Evolutionary conservation across 2,329 filamentous ascomycete genomes (phyloP), one percentile per base, ranked within the genome.

Genomic region (Fusarium siculi): DNA sequence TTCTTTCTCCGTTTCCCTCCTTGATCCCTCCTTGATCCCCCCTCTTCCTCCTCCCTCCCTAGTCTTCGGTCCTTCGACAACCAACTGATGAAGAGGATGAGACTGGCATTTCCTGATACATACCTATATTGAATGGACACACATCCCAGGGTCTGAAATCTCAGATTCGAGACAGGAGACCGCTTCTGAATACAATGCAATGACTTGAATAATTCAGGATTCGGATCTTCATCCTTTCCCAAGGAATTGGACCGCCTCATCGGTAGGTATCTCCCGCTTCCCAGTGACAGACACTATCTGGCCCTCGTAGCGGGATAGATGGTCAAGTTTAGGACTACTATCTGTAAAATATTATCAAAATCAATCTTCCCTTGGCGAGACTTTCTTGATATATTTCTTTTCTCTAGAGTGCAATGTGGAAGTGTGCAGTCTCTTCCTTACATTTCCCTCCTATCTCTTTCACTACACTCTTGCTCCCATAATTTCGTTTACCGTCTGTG

Each of bases 391-490:
- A 4, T 5, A 47, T 47, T 15, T 30, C 2, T 15, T 10, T 47
- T 2, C 44, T 21, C 8, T 3, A 30, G 18, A 11, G 12, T 1
- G 15, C 10, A 11, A n/a, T 11, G 7, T 3, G 7, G 15, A 21
- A n/a, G 46, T n/a, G 10, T n/a, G n/a, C 10, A 12, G 15, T 49
- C 7, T 2, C 15, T 32, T 49, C 6, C 25, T n/a, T 30, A 8
- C 6, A 8, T 8, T 30, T 0, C 9, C 19, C 9, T 28, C 46
- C 3, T 0, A 9, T 4, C 19, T 2, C 4, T 9, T 16, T 21
- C 7, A 12, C 1, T 16, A 32, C 9, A 11, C 19, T n/a, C 21
- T 11, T 18, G 3, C 21, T 11, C 1, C 7, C 15, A 32, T 49
- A n/a, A 4, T 5, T 18, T n/a, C 10, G 4, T 12, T 12, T 9